phyloP scores from a whole-genome alignment of 345 rosid species.

The Theobroma cacao region DNA sequence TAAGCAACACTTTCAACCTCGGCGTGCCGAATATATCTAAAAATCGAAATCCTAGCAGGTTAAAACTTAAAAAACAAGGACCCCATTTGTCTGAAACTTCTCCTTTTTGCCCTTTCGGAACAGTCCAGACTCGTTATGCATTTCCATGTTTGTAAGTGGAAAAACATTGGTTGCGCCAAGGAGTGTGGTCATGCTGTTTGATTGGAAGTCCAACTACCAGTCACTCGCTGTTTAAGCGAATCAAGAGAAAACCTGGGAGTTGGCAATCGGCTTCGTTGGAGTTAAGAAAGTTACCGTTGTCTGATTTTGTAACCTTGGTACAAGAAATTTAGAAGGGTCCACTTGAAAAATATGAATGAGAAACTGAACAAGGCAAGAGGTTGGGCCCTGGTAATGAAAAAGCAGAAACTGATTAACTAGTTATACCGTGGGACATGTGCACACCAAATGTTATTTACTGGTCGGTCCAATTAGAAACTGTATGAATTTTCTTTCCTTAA shows the following conservation, averaged over 20 bases:
- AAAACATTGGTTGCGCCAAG: not conserved
- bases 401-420: not conserved
- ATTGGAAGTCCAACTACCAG: not conserved
- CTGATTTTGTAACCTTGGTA: not conserved
- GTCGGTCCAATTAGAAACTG: not conserved
- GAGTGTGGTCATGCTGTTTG: no score
- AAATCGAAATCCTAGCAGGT: not conserved
- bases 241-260: not conserved
- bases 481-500: no score
- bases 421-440: not conserved
- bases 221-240: not conserved
- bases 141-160: not conserved
- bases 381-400: not conserved
- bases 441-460: not conserved
- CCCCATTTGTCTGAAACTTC: not conserved
- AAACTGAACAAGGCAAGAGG: not conserved
- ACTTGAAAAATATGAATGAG: not conserved
- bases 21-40: not conserved
- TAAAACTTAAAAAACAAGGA: not conserved
- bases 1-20: not conserved
- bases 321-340: not conserved
- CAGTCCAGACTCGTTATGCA: not conserved
- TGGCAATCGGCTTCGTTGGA: not conserved
- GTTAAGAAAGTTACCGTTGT: not conserved
- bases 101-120: not conserved